Percentiles rank a stretch among this genome's conserved stretches.
Evolutionary conservation across 768 basidiomycete species (phyloP).

Genomic region (Clitopilus passeckerianus): DNA sequence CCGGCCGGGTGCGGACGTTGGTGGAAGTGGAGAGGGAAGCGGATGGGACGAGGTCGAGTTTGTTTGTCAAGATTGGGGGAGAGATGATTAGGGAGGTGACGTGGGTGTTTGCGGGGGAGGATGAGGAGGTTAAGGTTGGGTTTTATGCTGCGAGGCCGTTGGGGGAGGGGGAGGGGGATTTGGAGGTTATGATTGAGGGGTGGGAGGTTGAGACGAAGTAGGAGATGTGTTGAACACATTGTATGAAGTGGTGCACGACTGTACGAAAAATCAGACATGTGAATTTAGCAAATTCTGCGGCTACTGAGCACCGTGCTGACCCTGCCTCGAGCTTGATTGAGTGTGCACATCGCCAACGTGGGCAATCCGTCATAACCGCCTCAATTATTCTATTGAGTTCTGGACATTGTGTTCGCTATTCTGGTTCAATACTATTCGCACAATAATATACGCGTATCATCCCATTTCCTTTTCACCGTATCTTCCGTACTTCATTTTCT

Average conservation of each 20-base stretch:
- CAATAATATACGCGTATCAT: not conserved
- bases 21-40: slow-evolving; percentile 14
- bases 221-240: not conserved
- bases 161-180: not conserved
- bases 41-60: slow-evolving; percentile 11
- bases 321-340: no score
- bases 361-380: no score
- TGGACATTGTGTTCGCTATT: no score
- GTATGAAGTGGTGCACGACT: no score
- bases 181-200: not conserved
- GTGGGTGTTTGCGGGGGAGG: slow-evolving; percentile 12
- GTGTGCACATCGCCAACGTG: no score
- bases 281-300: no score
- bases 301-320: not conserved
- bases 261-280: no score
- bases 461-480: not conserved
- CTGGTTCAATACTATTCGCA: no score
- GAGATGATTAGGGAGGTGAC: slow-evolving; percentile 15
- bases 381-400: no score
- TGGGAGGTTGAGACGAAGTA: not conserved
- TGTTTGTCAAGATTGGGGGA: slow-evolving; percentile 12
- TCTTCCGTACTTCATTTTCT: no score
- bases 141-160: slow-evolving; percentile 11
- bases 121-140: slow-evolving; percentile 12
- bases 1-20: slow-evolving; percentile 5